Base-by-base conservation (phyloP, 2,329 filamentous ascomycete species). In the Colletotrichum karsti region DNA sequence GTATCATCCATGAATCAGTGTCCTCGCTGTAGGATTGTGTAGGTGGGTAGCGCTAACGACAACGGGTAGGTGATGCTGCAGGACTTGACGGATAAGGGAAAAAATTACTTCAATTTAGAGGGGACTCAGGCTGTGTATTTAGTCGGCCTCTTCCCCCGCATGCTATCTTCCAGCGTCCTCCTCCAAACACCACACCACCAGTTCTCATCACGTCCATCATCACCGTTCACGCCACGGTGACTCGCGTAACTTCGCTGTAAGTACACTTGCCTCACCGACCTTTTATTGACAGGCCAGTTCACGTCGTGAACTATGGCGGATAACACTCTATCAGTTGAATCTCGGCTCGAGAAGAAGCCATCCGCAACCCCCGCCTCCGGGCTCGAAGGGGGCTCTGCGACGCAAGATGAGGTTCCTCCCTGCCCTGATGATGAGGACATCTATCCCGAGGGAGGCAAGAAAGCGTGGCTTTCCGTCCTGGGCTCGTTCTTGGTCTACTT, bases 401-500 rank as follows among this genome's bases (percentile, higher is more conserved):
- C 41, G 2, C n/a, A 42, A 20, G n/a, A 37, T 22, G 37, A 44
- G 10, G 54, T 3, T 41, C 24, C 4, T 20, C 4, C 37, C 13
- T 0, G 24, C 28, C 28, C 18, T 7, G 18, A 30, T 12, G 30
- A 9, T 28, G 41, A 58, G 20, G 28, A 58, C 12, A 28, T 15
- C 41, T 37, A 58, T 37, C 55, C 41, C 7, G 55, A 58, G 41
- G 55, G 55, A n/a, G 55, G 41, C 4, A 10, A 26, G 13, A 15
- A 58, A 41, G 55, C 39, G 8, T 67, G 63, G 67, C 51, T 67
- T 37, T 53, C 63, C 28, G 67, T 69, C 30, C 15, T 42, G 26
- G 62, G 67, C 35, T 57, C 67, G 9, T 61, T 69, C 44, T 37
- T 69, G 39, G 67, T 69, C 10, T 67, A 69, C 53, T 63, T 69